A percentile compares a stretch with the other conserved stretches of the same genome.
Conservation (phyloP, 176 grass and related monocot genomes). For the Aegilops tauschii region DNA sequence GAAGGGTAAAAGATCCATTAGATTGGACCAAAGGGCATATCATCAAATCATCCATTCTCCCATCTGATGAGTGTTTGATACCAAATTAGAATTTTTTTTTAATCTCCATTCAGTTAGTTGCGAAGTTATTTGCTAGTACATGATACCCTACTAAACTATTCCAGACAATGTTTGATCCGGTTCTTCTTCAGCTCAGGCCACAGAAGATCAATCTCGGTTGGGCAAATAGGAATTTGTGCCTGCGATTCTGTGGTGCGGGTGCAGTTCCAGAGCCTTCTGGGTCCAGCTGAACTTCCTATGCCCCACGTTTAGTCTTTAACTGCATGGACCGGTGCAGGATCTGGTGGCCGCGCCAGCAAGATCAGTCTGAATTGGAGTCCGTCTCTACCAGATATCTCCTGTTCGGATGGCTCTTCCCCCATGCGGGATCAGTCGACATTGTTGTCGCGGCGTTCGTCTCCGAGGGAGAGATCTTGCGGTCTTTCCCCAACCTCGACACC, state of each 20-base stretch:
- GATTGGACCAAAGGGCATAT: not conserved
- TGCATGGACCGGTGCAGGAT: constrained; percentile 37
- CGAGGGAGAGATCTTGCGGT: constrained; percentile 32
- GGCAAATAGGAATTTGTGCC: not conserved
- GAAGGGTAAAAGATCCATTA: not conserved
- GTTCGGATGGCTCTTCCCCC: constrained; percentile 41
- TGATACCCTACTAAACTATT: not conserved
- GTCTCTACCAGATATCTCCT: not conserved
- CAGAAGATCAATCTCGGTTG: not conserved
- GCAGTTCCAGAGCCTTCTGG: not conserved
- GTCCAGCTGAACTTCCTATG: not conserved
- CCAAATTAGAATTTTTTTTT: not conserved
- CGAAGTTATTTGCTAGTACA: not conserved
- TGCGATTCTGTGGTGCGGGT: not conserved
- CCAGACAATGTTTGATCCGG: not conserved
- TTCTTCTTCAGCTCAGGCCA: not conserved
- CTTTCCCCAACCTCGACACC: constrained; percentile 16
- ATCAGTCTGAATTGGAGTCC: not conserved
- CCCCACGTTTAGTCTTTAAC: not conserved
- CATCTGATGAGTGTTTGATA: not conserved
- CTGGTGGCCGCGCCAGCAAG: constrained; percentile 40
- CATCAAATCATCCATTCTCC: not conserved
- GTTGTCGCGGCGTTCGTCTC: constrained; percentile 23
- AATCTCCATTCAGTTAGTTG: not conserved
- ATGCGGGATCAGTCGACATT: constrained; percentile 4